phyloP scores from a whole-genome alignment of 1,284 basidiomycete genomes.

The Pascua guehoae region DNA sequence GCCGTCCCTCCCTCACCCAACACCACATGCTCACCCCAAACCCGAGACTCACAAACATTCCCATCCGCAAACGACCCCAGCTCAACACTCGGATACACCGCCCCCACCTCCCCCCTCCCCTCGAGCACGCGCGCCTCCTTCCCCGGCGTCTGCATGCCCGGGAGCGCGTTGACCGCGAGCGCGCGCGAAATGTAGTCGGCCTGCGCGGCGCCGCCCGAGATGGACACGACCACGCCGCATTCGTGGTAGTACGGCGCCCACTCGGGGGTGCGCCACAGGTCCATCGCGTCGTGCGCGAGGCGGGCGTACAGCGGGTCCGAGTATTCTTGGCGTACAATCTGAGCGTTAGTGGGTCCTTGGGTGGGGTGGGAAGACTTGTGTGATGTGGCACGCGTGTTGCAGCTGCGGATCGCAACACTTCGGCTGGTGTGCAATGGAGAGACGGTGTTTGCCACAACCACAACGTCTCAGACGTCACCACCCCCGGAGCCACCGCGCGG shows the following conservation, averaged over 20 bases:
- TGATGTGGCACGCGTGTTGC: no score
- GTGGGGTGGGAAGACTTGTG: neutral
- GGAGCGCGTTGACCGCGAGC: slow-evolving; percentile 11
- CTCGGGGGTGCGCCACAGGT: slow-evolving; percentile 35
- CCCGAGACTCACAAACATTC: slow-evolving; percentile 51
- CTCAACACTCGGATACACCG: slow-evolving; percentile 12
- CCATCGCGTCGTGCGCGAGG: slow-evolving; percentile 26
- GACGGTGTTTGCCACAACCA: no score
- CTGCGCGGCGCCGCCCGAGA: neutral
- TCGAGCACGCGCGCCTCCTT: slow-evolving; percentile 7
- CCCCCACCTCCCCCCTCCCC: slow-evolving; percentile 13
- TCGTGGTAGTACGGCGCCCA: slow-evolving; percentile 75
- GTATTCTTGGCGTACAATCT: slow-evolving; percentile 35
- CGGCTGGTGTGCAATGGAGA: no score
- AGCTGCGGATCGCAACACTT: no score
- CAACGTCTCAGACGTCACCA: no score
- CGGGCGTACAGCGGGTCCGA: slow-evolving; percentile 18
- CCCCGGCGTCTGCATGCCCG: slow-evolving; percentile 19
- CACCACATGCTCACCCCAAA: no score
- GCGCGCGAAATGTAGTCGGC: slow-evolving; percentile 12
- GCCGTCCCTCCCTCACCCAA: no score
- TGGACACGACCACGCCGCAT: slow-evolving; percentile 50
- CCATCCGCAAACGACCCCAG: slow-evolving; percentile 18
- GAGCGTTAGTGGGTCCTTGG: neutral
- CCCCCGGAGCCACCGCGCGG: no score